Percentiles rank a stretch among this genome's conserved stretches.
These are phyloP conservation scores for Boletus insuetus DNA, from an alignment of 768 basidiomycete species.

Conservation along the genomic window DNA sequence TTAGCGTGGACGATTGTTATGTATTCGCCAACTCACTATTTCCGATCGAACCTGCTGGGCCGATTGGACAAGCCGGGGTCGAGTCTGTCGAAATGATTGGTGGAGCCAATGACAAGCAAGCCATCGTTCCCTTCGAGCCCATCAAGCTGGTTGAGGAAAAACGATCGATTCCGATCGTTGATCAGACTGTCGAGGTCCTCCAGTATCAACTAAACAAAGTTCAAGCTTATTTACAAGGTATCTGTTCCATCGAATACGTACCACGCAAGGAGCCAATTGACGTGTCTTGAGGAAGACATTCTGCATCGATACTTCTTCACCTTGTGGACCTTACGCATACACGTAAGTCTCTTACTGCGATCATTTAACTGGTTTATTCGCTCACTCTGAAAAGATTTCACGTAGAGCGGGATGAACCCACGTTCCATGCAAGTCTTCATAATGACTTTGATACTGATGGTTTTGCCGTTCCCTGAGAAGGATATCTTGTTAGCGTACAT, in stretches of 20 bases:
- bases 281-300: constrained; percentile 73
- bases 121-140: constrained; percentile 81
- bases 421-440: constrained; percentile 69
- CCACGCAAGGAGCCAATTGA: constrained; percentile 60
- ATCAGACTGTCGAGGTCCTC: constrained; percentile 79
- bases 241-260: constrained; percentile 44
- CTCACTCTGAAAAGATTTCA: constrained; percentile 75
- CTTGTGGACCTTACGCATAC: constrained; percentile 44
- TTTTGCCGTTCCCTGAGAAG: constrained; percentile 72
- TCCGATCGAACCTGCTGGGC: constrained; percentile 83
- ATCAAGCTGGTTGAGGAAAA: constrained; percentile 86
- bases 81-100: constrained; percentile 80
- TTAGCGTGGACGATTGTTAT: not conserved
- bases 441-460: constrained; percentile 77
- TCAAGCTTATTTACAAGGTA: not conserved
- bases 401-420: constrained; percentile 71
- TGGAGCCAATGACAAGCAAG: constrained; percentile 71
- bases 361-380: not conserved
- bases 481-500: not conserved
- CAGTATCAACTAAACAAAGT: constrained; percentile 34
- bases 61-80: constrained; percentile 75
- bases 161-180: constrained; percentile 73
- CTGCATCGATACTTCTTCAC: constrained; percentile 67
- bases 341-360: constrained; percentile 5
- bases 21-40: constrained; percentile 55